Evolutionary conservation across 371 early-diverging fungal species (phyloP).

Genomic region (Actinomucor elegans): DNA sequence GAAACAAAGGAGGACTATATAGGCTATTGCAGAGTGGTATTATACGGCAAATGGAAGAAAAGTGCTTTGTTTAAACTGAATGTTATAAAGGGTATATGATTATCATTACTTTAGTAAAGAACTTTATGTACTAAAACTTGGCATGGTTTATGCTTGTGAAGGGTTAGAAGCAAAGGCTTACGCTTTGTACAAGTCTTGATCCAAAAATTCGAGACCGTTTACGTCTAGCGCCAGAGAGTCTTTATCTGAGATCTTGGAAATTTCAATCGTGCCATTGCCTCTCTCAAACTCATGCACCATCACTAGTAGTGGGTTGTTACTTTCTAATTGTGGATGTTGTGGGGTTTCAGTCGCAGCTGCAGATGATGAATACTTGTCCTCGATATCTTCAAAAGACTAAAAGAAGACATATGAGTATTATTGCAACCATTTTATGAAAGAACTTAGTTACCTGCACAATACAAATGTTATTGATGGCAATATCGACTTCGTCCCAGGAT

Average conservation of each 20-base stretch:
- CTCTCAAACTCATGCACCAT: slow-evolving; percentile 49
- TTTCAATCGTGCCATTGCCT: slow-evolving; percentile 32
- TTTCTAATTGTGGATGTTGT: too few species aligned
- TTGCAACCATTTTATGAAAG: too few species aligned
- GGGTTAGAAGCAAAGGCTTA: not conserved
- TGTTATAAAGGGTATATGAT: too few species aligned
- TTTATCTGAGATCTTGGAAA: slow-evolving; percentile 12
- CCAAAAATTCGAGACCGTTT: not conserved
- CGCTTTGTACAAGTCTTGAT: not conserved
- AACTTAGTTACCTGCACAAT: slow-evolving; percentile 52
- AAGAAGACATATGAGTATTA: not conserved
- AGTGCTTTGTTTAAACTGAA: too few species aligned
- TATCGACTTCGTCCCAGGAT: slow-evolving; percentile 54
- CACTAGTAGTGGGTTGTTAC: slow-evolving; percentile 24
- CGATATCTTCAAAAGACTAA: slow-evolving; percentile 42
- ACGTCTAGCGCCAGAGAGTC: not conserved
- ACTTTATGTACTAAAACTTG: too few species aligned
- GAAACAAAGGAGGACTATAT: too few species aligned
- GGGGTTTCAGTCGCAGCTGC: not conserved
- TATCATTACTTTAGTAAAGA: too few species aligned
- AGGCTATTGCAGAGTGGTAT: too few species aligned
- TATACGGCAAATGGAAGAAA: too few species aligned
- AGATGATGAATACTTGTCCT: slow-evolving; percentile 14
- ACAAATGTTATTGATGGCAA: slow-evolving; percentile 53
- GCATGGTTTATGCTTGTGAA: slow-evolving; percentile 2